Evolutionary conservation across 1,284 basidiomycete genomes (phyloP).

Genomic region (Sutorius eximius): DNA sequence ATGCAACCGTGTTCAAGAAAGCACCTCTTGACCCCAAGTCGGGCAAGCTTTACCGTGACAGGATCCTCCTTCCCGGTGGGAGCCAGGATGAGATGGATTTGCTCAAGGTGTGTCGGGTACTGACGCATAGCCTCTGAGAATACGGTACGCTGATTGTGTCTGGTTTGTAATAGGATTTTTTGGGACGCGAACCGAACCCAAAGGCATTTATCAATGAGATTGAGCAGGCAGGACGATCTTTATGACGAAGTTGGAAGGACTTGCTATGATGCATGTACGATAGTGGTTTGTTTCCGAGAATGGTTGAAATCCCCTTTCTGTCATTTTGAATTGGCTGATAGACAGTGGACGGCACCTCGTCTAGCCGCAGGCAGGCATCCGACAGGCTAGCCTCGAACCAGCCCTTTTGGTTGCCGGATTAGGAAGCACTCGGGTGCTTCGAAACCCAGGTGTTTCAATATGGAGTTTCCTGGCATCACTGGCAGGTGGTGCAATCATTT

Average conservation of each 20-base stretch:
- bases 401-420: no score
- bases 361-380: no score
- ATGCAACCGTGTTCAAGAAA: slow-evolving; percentile 52
- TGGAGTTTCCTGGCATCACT: no score
- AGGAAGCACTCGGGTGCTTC: no score
- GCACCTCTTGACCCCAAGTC: slow-evolving; percentile 67
- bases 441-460: no score
- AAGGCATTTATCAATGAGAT: slow-evolving; percentile 74
- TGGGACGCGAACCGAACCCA: slow-evolving; percentile 72
- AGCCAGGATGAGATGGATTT: slow-evolving; percentile 57
- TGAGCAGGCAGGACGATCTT: neutral
- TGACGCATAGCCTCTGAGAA: slow-evolving; percentile 22
- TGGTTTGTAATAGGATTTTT: slow-evolving; percentile 50
- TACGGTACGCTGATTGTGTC: neutral
- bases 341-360: no score
- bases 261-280: neutral
- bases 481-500: no score
- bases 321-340: no score
- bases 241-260: neutral
- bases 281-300: neutral
- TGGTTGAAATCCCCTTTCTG: neutral
- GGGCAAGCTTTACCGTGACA: slow-evolving; percentile 49
- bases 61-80: slow-evolving; percentile 55
- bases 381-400: no score
- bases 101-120: slow-evolving; percentile 43